Percentiles rank a stretch among this genome's conserved stretches.
Evolutionary conservation across 2,329 filamentous ascomycete species (phyloP).

Genomic region (Bimuria novae-zelandiae): DNA sequence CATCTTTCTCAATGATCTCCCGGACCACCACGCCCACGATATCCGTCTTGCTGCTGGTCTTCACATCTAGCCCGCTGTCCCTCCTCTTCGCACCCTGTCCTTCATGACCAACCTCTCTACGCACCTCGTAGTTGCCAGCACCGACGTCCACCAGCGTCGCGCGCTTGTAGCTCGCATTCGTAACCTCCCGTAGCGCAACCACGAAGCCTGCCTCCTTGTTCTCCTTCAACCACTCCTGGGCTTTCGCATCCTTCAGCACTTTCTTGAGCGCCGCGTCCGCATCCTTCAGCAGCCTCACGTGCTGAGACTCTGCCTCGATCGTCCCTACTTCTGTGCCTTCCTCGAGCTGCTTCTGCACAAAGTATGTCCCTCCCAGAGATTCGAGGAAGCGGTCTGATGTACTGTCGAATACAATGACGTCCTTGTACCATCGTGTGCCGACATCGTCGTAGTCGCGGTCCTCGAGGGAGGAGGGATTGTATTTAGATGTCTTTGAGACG

Average conservation of each 20-base stretch:
- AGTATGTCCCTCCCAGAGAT: slow-evolving; percentile 37
- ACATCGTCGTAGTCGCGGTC: slow-evolving; percentile 44
- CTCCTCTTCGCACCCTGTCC: slow-evolving; percentile 35
- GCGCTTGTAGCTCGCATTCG: slow-evolving; percentile 43
- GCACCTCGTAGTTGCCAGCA: slow-evolving; percentile 37
- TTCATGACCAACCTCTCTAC: slow-evolving; percentile 36
- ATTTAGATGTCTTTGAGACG: slow-evolving; percentile 36
- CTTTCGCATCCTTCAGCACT: slow-evolving; percentile 28
- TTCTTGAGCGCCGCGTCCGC: slow-evolving; percentile 31
- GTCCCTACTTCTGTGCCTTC: slow-evolving; percentile 36
- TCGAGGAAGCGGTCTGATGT: slow-evolving; percentile 30
- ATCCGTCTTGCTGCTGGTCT: slow-evolving; percentile 41
- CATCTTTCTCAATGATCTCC: slow-evolving; percentile 34
- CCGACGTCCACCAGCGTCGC: slow-evolving; percentile 38
- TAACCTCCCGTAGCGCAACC: slow-evolving; percentile 34
- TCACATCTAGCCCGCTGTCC: slow-evolving; percentile 36
- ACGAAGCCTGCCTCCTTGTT: slow-evolving; percentile 41
- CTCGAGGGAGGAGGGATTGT: slow-evolving; percentile 31
- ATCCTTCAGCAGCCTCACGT: slow-evolving; percentile 40
- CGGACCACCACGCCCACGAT: slow-evolving; percentile 40
- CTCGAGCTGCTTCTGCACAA: slow-evolving; percentile 34
- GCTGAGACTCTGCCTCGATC: slow-evolving; percentile 41
- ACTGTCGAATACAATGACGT: slow-evolving; percentile 38
- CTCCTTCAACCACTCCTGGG: slow-evolving; percentile 34
- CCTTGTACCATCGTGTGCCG: slow-evolving; percentile 44